Percentiles rank a stretch among this genome's conserved stretches.
Evolutionary conservation across 163 green algal genomes (phyloP).

Genomic region (Dunaliella salina): DNA sequence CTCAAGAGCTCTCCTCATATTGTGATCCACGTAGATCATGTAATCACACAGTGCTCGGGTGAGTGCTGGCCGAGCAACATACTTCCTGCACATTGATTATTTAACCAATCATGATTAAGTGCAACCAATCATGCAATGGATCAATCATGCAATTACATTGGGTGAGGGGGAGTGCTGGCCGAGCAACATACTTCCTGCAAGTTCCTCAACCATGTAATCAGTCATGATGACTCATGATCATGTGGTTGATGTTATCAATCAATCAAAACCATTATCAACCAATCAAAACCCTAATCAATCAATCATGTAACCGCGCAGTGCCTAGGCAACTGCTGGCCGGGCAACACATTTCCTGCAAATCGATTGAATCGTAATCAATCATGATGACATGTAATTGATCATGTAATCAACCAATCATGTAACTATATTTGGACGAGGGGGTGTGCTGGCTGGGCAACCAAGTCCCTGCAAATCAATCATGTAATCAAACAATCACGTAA

Average conservation of each 20-base stretch:
- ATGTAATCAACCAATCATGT: no score
- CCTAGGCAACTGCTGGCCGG: slow-evolving; percentile 50
- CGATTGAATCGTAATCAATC: no score
- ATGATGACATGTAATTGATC: no score
- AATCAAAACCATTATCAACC: no score
- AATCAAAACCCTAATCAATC: no score
- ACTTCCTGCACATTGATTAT: slow-evolving; percentile 51
- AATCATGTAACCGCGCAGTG: slow-evolving; percentile 75
- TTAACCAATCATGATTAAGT: no score
- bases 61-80: slow-evolving; percentile 54
- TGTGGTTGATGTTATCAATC: no score
- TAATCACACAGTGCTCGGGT: slow-evolving; percentile 70
- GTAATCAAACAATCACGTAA: no score
- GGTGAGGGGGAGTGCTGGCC: slow-evolving; percentile 53
- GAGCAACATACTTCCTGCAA: slow-evolving; percentile 56
- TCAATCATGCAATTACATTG: slow-evolving; percentile 79
- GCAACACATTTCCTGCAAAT: slow-evolving; percentile 59
- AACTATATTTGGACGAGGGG: slow-evolving; percentile 66
- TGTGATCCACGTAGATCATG: slow-evolving; percentile 77
- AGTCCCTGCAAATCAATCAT: no score
- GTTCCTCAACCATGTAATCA: no score
- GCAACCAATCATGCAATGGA: no score
- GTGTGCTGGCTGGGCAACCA: slow-evolving; percentile 48
- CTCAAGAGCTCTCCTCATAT: slow-evolving; percentile 69
- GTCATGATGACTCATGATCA: no score